These are phyloP conservation scores for Leucosporidium creatinivorum DNA, from an alignment of 768 basidiomycete genomes.

Conservation along the genomic window DNA sequence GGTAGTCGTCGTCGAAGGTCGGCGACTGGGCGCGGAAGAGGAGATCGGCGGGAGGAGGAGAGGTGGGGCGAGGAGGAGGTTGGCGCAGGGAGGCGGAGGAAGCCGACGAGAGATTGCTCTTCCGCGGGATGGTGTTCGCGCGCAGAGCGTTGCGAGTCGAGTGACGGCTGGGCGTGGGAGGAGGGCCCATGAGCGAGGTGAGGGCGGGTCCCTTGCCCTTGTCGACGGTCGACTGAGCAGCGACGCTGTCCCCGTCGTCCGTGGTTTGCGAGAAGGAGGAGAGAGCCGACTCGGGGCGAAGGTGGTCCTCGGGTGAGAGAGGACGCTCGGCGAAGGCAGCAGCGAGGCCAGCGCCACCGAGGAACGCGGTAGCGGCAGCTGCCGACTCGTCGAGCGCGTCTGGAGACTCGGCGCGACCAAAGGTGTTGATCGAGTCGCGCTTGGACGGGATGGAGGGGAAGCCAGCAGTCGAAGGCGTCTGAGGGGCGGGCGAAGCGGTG, in stretches of 20 bases:
- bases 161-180: conserved; percentile 7
- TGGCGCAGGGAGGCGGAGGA: conserved; percentile 40
- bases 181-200: conserved; percentile 9
- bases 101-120: conserved; percentile 13
- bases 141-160: too few relatives aligned
- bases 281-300: conserved; percentile 5
- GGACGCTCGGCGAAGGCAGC: neutral
- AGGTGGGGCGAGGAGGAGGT: conserved; percentile 62
- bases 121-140: conserved; percentile 16
- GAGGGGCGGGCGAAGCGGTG: neutral
- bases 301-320: conserved; percentile 1
- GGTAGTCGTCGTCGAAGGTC: conserved; percentile 33
- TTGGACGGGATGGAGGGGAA: neutral
- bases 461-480: neutral
- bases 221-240: conserved; percentile 2
- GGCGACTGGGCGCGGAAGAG: conserved; percentile 64
- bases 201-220: conserved; percentile 7
- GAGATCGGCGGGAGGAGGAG: conserved; percentile 86
- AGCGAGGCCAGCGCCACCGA: conserved; percentile 2
- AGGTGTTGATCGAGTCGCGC: conserved; percentile 17
- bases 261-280: neutral
- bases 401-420: conserved; percentile 3
- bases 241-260: neutral
- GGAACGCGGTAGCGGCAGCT: conserved; percentile 16
- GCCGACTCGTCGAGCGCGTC: conserved; percentile 22